phyloP scores from a whole-genome alignment of 176 grass and related monocot genomes.

The Hordeum vulgare region MorexV3_pseudomolecules_assembly NC_058522.1:376602689-376603188 shows the following conservation, averaged over 20 bases:
- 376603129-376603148: neutral
- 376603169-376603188: neutral
- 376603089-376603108: neutral
- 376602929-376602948: slow-evolving; percentile 62
- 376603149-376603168: neutral
- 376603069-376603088: neutral
- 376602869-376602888: neutral
- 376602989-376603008: neutral
- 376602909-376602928: slow-evolving; percentile 57
- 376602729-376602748: neutral
- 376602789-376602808: neutral
- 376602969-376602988: neutral
- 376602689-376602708: neutral
- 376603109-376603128: neutral
- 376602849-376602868: slow-evolving; percentile 17
- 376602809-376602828: neutral
- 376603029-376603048: neutral
- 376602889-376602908: slow-evolving; percentile 47
- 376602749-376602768: neutral
- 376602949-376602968: slow-evolving; percentile 25
- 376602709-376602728: neutral
- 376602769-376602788: neutral
- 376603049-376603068: neutral
- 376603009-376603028: neutral
- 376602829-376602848: neutral